Evolutionary conservation across 192 early-diverging fungal genomes (phyloP), one percentile per base, ranked within the genome.

Genomic region (Borealophlyctis nickersoniae): DNA sequence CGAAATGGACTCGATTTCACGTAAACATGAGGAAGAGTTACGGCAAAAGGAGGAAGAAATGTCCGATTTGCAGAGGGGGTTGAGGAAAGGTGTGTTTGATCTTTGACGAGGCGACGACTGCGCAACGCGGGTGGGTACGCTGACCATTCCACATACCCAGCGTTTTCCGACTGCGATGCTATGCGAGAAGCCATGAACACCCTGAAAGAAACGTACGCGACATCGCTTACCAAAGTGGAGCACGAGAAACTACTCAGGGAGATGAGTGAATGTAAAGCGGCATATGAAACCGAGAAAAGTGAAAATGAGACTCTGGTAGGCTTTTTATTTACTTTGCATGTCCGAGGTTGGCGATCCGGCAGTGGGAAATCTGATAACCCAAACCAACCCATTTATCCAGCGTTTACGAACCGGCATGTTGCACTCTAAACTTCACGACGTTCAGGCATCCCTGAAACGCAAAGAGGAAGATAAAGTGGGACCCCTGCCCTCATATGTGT

Each of bases 1-100:
- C 13, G 70, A 75, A 51, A 62, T 73, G 39, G 70, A 77, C 23
- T 33, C 51, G 27, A 26, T 65, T 32, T 72, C 78, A 32, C 61
- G 62, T 29, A 29, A 61, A 2, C 58, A 52, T 14, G 26, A 54
- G 13, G 77, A 78, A 48, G 56, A 69, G 49, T 48, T 81, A 22
- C 48, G 64, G 31, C 52, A 59, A n/a, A 75, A 75, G 53, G 76
- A 75, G 4, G 52, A 63, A 9, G 31, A 73, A 49, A 65, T 64
- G 11, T n/a, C 62, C 4, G 62, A 71, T 4, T 49, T 80, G 36
- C 56, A 66, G n/a, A 33, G 51, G 16, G 56, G 29, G 24, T 34
- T 77, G 30, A 33, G 60, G 26, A 70, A 66, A 73, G 56, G 72
- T 64, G 39, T 26, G 33, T 51, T 58, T n/a, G n/a, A n/a, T n/a